phyloP scores from a whole-genome alignment of 176 grass and related monocot genomes.

The Neostapfia colusana region DNA sequence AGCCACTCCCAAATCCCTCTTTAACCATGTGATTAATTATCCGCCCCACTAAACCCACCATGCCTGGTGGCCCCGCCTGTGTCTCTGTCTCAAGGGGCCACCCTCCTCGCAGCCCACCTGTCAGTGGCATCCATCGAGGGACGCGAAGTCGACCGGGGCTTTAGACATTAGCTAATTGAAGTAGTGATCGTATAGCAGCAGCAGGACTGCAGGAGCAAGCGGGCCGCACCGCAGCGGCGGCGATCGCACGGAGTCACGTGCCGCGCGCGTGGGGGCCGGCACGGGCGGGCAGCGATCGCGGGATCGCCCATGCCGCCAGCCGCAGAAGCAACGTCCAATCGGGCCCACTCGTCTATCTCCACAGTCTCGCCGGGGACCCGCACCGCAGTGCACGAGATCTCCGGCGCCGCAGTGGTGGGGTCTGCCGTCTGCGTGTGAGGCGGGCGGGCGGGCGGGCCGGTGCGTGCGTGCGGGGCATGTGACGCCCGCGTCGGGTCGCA shows the following conservation, averaged over 20 bases:
- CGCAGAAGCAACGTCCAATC: not conserved
- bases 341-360: not conserved
- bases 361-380: not conserved
- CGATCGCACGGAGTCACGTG: constrained; percentile 38
- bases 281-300: constrained; percentile 3
- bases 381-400: not conserved
- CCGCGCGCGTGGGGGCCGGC: not conserved
- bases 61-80: not conserved
- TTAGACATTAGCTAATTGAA: constrained; percentile 13
- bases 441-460: not conserved
- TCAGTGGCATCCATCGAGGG: not conserved
- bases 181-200: not conserved
- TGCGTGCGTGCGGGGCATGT: constrained; percentile 33
- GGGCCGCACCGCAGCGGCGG: not conserved
- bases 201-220: not conserved
- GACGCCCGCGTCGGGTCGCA: not conserved
- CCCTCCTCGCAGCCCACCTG: not conserved
- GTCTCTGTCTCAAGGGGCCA: constrained; percentile 17
- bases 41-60: constrained; percentile 8
- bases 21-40: constrained; percentile 40
- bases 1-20: constrained; percentile 26
- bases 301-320: constrained; percentile 24
- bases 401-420: not conserved
- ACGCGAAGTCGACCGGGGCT: not conserved
- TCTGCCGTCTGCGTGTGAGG: not conserved